Percentiles rank a stretch among this genome's conserved stretches.
These are phyloP conservation scores for Pseudomassariella vexata DNA, from an alignment of 2,329 filamentous ascomycete genomes.

Conservation along the genomic window DNA sequence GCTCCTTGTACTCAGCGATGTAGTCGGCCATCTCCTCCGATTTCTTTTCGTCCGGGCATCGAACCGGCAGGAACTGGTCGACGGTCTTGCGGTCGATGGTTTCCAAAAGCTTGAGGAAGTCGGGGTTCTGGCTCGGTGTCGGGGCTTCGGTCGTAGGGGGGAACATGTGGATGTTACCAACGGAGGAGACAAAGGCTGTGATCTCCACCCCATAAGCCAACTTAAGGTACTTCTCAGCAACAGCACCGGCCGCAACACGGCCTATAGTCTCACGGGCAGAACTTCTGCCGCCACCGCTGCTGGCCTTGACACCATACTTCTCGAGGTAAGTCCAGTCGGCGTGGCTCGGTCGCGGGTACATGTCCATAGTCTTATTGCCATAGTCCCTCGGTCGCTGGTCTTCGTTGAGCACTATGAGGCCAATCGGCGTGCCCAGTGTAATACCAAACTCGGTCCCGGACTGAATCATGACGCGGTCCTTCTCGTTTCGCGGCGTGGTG, in stretches of 20 bases:
- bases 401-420: conserved; percentile 81
- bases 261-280: conserved; percentile 94
- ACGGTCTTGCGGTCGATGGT: conserved; percentile 70
- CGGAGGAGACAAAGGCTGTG: conserved; percentile 80
- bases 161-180: conserved; percentile 75
- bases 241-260: conserved; percentile 83
- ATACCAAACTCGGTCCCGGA: conserved; percentile 87
- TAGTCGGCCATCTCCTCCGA: conserved; percentile 68
- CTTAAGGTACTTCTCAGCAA: conserved; percentile 86
- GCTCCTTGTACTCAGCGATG: conserved; percentile 73
- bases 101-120: conserved; percentile 69
- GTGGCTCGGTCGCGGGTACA: conserved; percentile 85
- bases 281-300: conserved; percentile 81
- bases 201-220: conserved; percentile 84
- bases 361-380: conserved; percentile 81
- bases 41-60: conserved; percentile 68
- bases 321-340: conserved; percentile 96
- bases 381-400: conserved; percentile 93
- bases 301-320: conserved; percentile 94
- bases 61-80: conserved; percentile 77
- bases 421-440: conserved; percentile 87
- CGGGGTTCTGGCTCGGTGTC: conserved; percentile 66
- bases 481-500: conserved; percentile 88
- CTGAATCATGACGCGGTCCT: conserved; percentile 86
- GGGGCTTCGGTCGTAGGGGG: conserved; percentile 64